Conservation (phyloP, 768 basidiomycete genomes). For the Russula abietina region DNA sequence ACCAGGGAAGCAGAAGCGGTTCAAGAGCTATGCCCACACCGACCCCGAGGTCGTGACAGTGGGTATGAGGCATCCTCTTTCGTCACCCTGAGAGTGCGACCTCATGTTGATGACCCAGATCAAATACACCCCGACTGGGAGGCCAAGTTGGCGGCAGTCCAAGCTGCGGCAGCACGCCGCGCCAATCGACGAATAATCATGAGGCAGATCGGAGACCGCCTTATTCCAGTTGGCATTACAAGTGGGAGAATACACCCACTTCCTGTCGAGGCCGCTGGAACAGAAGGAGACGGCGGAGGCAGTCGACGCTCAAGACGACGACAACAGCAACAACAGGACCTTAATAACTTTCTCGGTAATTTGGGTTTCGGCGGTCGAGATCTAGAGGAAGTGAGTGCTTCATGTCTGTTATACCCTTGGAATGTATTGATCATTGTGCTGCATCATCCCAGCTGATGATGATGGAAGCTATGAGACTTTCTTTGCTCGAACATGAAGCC, state of each 20-base stretch:
- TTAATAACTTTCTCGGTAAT: constrained; percentile 53
- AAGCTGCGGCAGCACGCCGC: constrained; percentile 91
- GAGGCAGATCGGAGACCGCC: constrained; percentile 95
- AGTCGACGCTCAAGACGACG: constrained; percentile 54
- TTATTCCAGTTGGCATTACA: constrained; percentile 95
- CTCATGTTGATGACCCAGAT: constrained; percentile 44
- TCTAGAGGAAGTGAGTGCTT: constrained; percentile 71
- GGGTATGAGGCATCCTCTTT: constrained; percentile 43
- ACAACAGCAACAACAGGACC: constrained; percentile 46
- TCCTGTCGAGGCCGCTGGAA: constrained; percentile 49
- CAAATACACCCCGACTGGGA: constrained; percentile 99
- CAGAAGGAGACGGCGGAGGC: constrained; percentile 38
- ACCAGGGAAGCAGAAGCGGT: constrained; percentile 50
- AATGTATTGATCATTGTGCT: not conserved
- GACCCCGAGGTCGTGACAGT: constrained; percentile 88
- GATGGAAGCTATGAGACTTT: constrained; percentile 98
- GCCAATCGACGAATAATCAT: constrained; percentile 96
- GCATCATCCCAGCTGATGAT: constrained; percentile 76
- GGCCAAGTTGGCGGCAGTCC: constrained; percentile 86
- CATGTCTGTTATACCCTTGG: not conserved
- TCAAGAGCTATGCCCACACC: constrained; percentile 84
- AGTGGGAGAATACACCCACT: constrained; percentile 76
- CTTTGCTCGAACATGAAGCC: constrained; percentile 90
- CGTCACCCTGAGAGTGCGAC: constrained; percentile 9
- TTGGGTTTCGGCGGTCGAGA: constrained; percentile 81